Evolutionary conservation across 106 monocot species (phyloP).

Genomic region (Acanthochlamys bracteata): DNA sequence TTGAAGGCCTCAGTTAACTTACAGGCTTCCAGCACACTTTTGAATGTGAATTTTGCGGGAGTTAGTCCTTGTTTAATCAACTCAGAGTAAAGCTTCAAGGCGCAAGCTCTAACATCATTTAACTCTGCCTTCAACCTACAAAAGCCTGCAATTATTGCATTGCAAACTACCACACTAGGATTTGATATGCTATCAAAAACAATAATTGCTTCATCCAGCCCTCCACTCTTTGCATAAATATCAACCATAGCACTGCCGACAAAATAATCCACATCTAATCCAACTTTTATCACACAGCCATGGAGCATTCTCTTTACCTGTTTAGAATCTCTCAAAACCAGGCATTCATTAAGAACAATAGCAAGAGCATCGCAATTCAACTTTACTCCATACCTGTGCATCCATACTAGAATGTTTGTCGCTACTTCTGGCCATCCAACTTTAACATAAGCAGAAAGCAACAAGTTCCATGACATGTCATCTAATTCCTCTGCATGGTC

Average conservation of each 20-base stretch:
- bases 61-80: conserved; percentile 40
- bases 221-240: conserved; percentile 47
- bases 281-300: conserved; percentile 35
- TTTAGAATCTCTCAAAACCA: neutral
- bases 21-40: conserved; percentile 49
- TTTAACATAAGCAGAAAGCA: conserved; percentile 35
- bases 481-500: conserved; percentile 31
- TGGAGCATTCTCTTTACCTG: conserved; percentile 33
- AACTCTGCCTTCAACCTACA: conserved; percentile 9
- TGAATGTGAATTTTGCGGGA: conserved; percentile 66
- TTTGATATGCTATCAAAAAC: conserved; percentile 27
- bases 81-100: conserved; percentile 38
- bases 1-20: conserved; percentile 31
- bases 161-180: conserved; percentile 58
- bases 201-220: conserved; percentile 26
- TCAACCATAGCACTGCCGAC: conserved; percentile 50
- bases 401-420: conserved; percentile 19
- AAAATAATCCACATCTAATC: conserved; percentile 29
- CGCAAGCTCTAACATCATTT: conserved; percentile 20
- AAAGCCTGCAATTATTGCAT: conserved; percentile 56
- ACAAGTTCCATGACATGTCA: conserved; percentile 54
- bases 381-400: conserved; percentile 25
- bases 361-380: conserved; percentile 39
- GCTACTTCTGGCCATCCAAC: conserved; percentile 21
- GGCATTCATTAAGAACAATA: conserved; percentile 39